Conservation (phyloP, 441 rosid genomes). For the Francoa sonchifolia region DNA sequence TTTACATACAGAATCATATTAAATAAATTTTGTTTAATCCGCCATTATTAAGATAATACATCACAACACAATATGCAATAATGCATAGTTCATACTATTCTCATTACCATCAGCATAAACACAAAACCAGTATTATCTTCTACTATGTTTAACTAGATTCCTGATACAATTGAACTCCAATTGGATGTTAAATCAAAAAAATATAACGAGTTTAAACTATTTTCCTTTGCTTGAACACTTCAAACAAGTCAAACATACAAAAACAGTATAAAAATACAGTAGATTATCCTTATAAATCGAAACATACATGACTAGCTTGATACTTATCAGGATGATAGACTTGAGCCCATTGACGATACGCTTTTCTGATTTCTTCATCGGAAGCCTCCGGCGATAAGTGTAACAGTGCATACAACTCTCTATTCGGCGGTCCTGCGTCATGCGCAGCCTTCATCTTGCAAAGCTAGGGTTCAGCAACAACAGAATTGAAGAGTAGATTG, state of each 20-base stretch:
- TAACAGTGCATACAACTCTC: conserved; percentile 73
- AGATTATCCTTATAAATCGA: background rate
- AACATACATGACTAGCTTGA: conserved; percentile 52
- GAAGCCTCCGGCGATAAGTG: conserved; percentile 87
- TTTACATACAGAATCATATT: too few relatives aligned
- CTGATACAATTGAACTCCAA: background rate
- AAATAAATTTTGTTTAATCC: too few relatives aligned
- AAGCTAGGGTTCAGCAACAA: background rate
- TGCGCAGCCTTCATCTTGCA: conserved; percentile 11
- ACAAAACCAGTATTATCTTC: too few relatives aligned
- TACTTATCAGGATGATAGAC: conserved; percentile 92
- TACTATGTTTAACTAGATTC: background rate
- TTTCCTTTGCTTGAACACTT: too few relatives aligned
- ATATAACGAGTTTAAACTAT: too few relatives aligned
- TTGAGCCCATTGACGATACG: conserved; percentile 97
- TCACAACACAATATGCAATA: too few relatives aligned
- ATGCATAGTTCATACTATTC: too few relatives aligned
- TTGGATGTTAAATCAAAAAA: background rate
- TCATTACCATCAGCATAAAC: too few relatives aligned
- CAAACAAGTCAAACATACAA: background rate
- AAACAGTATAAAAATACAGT: background rate
- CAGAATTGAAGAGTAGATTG: background rate
- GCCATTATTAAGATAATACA: too few relatives aligned
- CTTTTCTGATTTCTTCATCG: conserved; percentile 75
- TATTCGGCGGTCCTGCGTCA: conserved; percentile 32